Base-by-base conservation (phyloP, 495 filamentous ascomycete species). In the Opeltia flavorubescens region DNA sequence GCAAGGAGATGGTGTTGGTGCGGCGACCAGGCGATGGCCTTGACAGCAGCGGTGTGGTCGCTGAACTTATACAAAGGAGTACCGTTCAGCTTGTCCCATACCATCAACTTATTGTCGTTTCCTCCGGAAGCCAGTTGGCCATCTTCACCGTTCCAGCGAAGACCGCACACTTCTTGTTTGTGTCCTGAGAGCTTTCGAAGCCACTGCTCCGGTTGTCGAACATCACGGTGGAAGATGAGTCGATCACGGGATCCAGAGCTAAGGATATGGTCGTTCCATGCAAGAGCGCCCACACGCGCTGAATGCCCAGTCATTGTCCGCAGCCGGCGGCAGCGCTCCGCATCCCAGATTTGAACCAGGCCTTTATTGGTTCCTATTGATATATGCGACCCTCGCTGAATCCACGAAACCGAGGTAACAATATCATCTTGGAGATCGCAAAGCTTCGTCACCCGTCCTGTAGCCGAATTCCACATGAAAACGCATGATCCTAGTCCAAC, bases 21-120 rank as follows among this genome's bases (percentile, higher is more conserved):
- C 17, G 91, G 91, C 23, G 86, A 94, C 91, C 91, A 98, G n/a
- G 91, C 83, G 51, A 98, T 95, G 8, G 91, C 91, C 61, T 98
- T 98, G 41, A 98, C 91, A 6, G 91, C 91, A 4, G 91, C 91
- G 20, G 77, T 88, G 59, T 98, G 91, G 43, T 94, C 86, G 15
- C 79, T 81, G 56, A 94, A 96, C 48, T 89, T 89, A 69, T 82
- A 94, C 5, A 89, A 69, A 3, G 91, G 91, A 5, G 85, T 81
- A 48, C 88, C 82, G 28, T 75, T 82, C 44, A 94, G 67, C 57
- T 89, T 89, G 62, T 98, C 93, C 91, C 91, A 98, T 13, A 98
- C 88, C 74, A 96, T 84, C 39, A 98, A 68, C 52, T 95, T 95
- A 67, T 98, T 98, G 63, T 98, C 91, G 62, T 98, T 98, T 1